phyloP scores from a whole-genome alignment of 2,329 filamentous ascomycete species.

The Conoideocrella luteorostrata region DNA sequence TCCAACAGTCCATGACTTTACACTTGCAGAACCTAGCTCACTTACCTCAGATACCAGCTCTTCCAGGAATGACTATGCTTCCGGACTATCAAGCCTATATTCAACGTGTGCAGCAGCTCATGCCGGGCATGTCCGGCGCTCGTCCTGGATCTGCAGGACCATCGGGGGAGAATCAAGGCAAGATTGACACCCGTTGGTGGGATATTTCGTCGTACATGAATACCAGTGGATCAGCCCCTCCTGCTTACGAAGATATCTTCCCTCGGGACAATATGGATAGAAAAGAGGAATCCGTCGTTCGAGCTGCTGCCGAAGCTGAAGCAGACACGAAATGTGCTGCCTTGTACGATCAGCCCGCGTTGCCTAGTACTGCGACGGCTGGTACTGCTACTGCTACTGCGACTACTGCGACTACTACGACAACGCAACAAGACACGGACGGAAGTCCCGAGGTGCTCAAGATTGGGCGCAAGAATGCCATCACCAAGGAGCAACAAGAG shows the following conservation, averaged over 20 bases:
- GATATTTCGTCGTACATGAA: constrained; percentile 53
- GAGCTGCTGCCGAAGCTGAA: constrained; percentile 51
- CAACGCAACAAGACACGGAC: constrained; percentile 30
- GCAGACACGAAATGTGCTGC: constrained; percentile 52
- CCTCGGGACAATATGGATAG: constrained; percentile 48
- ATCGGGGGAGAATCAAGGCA: constrained; percentile 31
- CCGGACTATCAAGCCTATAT: constrained; percentile 68
- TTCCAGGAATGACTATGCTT: constrained; percentile 55
- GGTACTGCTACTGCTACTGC: constrained; percentile 14
- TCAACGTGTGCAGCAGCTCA: constrained; percentile 61
- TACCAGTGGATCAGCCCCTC: constrained; percentile 46
- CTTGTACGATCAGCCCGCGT: constrained; percentile 40
- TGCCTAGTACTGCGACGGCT: constrained; percentile 16
- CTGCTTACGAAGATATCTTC: constrained; percentile 75
- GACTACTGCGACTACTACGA: constrained; percentile 21
- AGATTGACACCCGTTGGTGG: constrained; percentile 58
- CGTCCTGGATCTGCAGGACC: constrained; percentile 48
- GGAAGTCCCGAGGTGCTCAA: constrained; percentile 42
- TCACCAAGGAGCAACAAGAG: constrained; percentile 60
- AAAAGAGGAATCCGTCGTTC: constrained; percentile 52
- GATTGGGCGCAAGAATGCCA: constrained; percentile 56
- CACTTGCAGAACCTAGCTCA: constrained; percentile 53
- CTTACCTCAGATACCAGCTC: constrained; percentile 47
- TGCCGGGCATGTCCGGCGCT: constrained; percentile 55
- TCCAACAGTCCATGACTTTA: constrained; percentile 65